phyloP scores from a whole-genome alignment of 495 filamentous ascomycete species.

The Podospora bellae-mahoneyi region DNA sequence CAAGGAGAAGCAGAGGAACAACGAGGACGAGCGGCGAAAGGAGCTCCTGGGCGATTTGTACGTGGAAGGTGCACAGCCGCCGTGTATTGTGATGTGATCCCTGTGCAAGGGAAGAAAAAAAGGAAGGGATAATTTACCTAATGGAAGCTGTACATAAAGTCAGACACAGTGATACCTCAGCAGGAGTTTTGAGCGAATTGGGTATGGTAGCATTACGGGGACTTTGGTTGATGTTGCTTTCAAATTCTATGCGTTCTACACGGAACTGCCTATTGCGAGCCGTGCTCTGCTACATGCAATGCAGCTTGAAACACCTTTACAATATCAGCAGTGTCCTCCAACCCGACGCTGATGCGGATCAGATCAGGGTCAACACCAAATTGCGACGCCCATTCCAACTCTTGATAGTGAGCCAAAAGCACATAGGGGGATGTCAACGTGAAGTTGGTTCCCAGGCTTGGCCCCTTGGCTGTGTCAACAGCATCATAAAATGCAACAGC shows the following conservation, averaged over 20 bases:
- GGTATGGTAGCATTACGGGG: background rate
- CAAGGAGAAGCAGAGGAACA: constrained; percentile 59
- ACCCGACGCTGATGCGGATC: constrained; percentile 82
- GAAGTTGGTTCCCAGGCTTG: constrained; percentile 95
- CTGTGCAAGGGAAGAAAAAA: background rate
- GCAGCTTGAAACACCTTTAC: constrained; percentile 46
- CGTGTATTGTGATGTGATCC: constrained; percentile 43
- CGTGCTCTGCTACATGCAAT: constrained; percentile 40
- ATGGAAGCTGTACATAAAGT: background rate
- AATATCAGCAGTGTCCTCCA: constrained; percentile 73
- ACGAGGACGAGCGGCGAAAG: constrained; percentile 50
- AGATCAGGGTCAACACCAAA: constrained; percentile 76
- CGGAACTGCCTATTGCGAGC: background rate
- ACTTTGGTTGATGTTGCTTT: background rate
- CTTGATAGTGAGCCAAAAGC: constrained; percentile 84
- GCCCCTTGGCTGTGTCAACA: constrained; percentile 85
- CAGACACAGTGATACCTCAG: background rate
- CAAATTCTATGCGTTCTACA: background rate
- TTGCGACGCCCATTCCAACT: constrained; percentile 82
- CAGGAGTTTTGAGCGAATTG: background rate
- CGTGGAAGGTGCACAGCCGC: constrained; percentile 39
- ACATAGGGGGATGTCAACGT: constrained; percentile 88
- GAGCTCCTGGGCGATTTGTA: constrained; percentile 53
- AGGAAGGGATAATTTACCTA: background rate
- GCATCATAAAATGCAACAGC: constrained; percentile 81